Conservation (phyloP, 495 filamentous ascomycete species). For the Durotheca rogersii region DNA sequence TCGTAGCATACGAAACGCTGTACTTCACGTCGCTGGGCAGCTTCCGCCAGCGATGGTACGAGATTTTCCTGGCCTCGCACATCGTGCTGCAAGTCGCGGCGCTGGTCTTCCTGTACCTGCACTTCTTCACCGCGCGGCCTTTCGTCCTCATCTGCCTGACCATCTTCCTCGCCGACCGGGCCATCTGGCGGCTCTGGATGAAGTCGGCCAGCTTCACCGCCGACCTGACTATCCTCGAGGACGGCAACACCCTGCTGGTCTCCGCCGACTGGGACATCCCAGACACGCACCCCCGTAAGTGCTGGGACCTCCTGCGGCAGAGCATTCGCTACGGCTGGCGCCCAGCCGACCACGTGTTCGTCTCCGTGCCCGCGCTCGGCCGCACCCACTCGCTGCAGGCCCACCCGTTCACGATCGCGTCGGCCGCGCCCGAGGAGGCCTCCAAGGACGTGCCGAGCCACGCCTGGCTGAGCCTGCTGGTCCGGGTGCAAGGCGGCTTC, state of each 20-base stretch:
- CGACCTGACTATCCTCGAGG: slow-evolving; percentile 49
- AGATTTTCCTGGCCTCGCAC: slow-evolving; percentile 59
- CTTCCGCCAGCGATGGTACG: slow-evolving; percentile 51
- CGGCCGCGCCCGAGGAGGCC: slow-evolving; percentile 39
- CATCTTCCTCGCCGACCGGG: slow-evolving; percentile 60
- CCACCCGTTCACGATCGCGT: slow-evolving; percentile 65
- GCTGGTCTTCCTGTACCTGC: slow-evolving; percentile 56
- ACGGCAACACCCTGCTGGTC: slow-evolving; percentile 52
- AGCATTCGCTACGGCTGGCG: slow-evolving; percentile 54
- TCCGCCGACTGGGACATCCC: slow-evolving; percentile 45
- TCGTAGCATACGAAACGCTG: slow-evolving; percentile 51
- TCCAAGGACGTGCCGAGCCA: slow-evolving; percentile 21
- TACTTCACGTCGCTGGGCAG: slow-evolving; percentile 54
- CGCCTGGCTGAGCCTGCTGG: slow-evolving; percentile 53
- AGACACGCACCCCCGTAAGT: not conserved
- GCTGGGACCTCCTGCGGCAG: slow-evolving; percentile 19
- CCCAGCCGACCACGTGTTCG: slow-evolving; percentile 60
- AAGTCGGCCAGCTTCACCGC: slow-evolving; percentile 47
- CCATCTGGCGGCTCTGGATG: slow-evolving; percentile 54
- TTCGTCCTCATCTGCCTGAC: slow-evolving; percentile 33
- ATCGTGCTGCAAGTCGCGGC: slow-evolving; percentile 54
- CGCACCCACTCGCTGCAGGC: slow-evolving; percentile 49
- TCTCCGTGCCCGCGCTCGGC: slow-evolving; percentile 54
- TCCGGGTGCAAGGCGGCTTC: slow-evolving; percentile 60
- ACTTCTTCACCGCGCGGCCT: slow-evolving; percentile 41